These are phyloP conservation scores for Fusarium duplospermum DNA, from an alignment of 2,329 filamentous ascomycete genomes.

Conservation along the genomic window DNA sequence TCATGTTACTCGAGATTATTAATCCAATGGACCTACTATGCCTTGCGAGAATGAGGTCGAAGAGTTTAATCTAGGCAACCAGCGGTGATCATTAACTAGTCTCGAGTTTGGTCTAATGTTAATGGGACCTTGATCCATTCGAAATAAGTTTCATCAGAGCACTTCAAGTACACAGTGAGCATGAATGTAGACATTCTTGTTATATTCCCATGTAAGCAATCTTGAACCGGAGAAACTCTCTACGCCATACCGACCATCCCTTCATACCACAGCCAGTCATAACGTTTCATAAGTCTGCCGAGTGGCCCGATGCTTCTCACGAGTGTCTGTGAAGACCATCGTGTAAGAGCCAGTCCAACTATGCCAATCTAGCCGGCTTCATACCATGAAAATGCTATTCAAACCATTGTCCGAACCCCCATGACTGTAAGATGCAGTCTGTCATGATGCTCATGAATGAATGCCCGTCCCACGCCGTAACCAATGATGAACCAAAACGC, in stretches of 20 bases:
- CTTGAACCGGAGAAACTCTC: neutral
- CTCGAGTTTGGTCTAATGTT: neutral
- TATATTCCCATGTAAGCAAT: neutral
- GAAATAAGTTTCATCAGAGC: neutral
- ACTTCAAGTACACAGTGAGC: neutral
- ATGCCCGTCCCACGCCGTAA: conserved; percentile 2
- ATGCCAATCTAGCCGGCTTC: neutral
- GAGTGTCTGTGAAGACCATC: neutral
- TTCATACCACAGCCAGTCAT: neutral
- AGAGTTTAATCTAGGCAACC: neutral
- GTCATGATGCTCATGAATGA: conserved; percentile 7
- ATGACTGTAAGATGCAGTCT: conserved; percentile 3
- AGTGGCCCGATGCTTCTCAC: neutral
- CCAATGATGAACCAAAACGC: neutral
- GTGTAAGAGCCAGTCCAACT: neutral
- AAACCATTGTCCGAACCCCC: conserved; percentile 11
- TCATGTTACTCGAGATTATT: neutral
- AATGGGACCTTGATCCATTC: neutral
- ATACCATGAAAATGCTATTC: neutral
- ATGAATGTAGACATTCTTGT: neutral
- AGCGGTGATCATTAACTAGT: neutral
- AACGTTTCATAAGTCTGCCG: neutral
- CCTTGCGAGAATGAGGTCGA: neutral
- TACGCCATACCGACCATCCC: neutral
- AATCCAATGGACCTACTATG: neutral